Evolutionary conservation across 495 filamentous ascomycete genomes (phyloP), one percentile per base, ranked within the genome.

Genomic region (Stereocaulon alpinum): DNA sequence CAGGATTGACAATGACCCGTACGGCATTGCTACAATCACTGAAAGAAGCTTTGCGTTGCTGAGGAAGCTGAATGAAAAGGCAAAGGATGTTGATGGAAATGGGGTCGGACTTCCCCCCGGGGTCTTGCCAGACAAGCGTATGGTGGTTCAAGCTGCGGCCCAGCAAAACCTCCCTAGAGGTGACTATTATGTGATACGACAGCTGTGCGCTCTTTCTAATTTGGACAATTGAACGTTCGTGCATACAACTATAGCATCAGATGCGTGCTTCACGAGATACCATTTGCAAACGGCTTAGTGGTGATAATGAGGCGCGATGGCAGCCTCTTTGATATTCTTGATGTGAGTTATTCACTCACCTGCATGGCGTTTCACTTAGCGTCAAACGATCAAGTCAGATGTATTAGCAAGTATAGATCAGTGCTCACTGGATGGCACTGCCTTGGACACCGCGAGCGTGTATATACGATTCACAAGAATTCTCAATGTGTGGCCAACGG

Each of bases 191-290:
- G 63, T 48, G 20, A 58, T 58, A 51, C 83, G 84, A 58, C 83
- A 92, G 63, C 71, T 93, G 61, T 82, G 87, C 67, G 78, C 80
- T 45, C 91, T 88, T 71, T 83, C 85, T 30, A 79, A 76, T 52
- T 74, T 89, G 60, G 84, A 81, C 58, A 76, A 72, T 57, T 77
- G 60, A 68, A 41, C 54, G 56, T 24, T n/a, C 30, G n/a, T 61
- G n/a, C 34, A 47, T 40, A 48, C 48, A 24, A 24, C 24, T 24
- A 56, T 62, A 29, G 60, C 60, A 43, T 45, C 65, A 52, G 63
- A 20, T 45, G 27, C 15, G 55, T 56, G 29, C 7, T 14, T 15
- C 17, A 17, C n/a, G 34, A 45, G 27, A 24, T 29, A 30, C n/a
- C 20, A 63, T 42, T 47, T 60, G 40, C 43, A 30, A 40, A 29